phyloP scores from a whole-genome alignment of 1,284 basidiomycete species.

The Puccinia coronata region DNA sequence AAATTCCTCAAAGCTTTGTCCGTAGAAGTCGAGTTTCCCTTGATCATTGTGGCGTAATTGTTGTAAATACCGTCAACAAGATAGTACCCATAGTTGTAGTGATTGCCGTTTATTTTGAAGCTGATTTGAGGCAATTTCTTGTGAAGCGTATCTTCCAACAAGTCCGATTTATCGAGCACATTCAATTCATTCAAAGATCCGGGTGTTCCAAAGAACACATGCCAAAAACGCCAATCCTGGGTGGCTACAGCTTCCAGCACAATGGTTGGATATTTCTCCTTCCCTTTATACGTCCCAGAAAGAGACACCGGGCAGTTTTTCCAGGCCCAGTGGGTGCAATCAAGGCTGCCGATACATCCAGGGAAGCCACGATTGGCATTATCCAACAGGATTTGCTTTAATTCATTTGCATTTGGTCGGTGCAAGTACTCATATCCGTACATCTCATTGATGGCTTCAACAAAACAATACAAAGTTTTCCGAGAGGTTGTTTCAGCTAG shows the following conservation, averaged over 20 bases:
- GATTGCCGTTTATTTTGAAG: background rate
- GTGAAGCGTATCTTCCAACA: background rate
- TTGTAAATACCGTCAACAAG: conserved; percentile 7
- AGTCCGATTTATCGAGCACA: background rate
- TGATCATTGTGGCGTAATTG: background rate
- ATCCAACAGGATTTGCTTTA: background rate
- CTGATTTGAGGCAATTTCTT: background rate
- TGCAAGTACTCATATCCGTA: background rate
- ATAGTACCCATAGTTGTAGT: conserved; percentile 31
- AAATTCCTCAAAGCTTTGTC: background rate
- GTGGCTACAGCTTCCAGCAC: background rate
- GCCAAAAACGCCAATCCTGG: background rate
- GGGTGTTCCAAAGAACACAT: background rate
- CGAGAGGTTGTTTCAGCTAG: background rate
- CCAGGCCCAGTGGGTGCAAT: conserved; percentile 30
- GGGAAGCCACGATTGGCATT: too few relatives aligned
- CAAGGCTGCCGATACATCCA: conserved; percentile 10
- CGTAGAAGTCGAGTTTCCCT: background rate
- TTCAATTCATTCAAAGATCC: background rate
- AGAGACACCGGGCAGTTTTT: conserved; percentile 24
- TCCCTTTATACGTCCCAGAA: background rate
- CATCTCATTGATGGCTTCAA: background rate
- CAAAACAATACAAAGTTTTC: background rate
- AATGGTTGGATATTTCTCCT: conserved; percentile 10
- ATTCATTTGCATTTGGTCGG: background rate